Evolutionary conservation across 2,329 filamentous ascomycete species (phyloP).

Genomic region (Raffaelea ambrosiae): DNA sequence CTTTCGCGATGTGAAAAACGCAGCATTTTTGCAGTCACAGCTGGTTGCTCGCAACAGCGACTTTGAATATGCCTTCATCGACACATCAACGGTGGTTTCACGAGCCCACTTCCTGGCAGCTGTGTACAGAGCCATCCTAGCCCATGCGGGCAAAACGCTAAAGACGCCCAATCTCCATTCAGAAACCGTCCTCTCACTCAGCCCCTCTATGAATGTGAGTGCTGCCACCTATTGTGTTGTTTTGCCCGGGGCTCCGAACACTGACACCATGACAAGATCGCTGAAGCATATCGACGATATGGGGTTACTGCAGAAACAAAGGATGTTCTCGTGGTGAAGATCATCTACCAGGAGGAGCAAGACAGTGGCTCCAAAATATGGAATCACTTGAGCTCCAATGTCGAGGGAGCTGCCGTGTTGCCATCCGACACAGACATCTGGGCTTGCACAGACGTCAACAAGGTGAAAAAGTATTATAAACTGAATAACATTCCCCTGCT

Average conservation of each 20-base stretch:
- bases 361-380: slow-evolving; percentile 38
- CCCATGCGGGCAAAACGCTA: slow-evolving; percentile 48
- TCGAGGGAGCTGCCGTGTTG: slow-evolving; percentile 51
- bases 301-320: slow-evolving; percentile 66
- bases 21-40: slow-evolving; percentile 69
- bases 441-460: slow-evolving; percentile 52
- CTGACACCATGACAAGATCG: slow-evolving; percentile 52
- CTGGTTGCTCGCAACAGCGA: slow-evolving; percentile 74
- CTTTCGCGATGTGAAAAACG: slow-evolving; percentile 70
- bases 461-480: slow-evolving; percentile 81
- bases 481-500: slow-evolving; percentile 53
- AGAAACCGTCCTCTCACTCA: slow-evolving; percentile 75
- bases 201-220: slow-evolving; percentile 69
- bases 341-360: slow-evolving; percentile 44
- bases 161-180: slow-evolving; percentile 83
- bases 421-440: slow-evolving; percentile 58
- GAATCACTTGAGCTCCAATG: slow-evolving; percentile 49
- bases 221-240: background rate
- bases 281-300: slow-evolving; percentile 83
- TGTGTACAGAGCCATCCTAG: slow-evolving; percentile 67
- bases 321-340: slow-evolving; percentile 71
- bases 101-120: slow-evolving; percentile 66
- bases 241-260: background rate
- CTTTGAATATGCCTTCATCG: slow-evolving; percentile 91
- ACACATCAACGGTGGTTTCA: slow-evolving; percentile 72